A percentile compares a stretch with the other conserved stretches of the same genome.
phyloP scores from a whole-genome alignment of 805 yeast genomes.

The Kodamaea lidongshanica region DNA sequence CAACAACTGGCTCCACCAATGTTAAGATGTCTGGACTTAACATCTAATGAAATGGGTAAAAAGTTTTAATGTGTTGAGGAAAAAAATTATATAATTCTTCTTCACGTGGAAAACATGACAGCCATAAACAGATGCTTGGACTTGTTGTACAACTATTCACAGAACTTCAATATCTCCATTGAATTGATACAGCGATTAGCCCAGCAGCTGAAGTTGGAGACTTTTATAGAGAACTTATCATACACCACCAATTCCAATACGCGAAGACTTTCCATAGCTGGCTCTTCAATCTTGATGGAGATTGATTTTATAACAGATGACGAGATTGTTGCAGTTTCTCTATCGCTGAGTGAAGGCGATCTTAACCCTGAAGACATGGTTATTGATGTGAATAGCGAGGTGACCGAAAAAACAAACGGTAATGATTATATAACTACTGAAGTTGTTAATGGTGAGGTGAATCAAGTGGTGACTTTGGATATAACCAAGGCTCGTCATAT shows the following conservation, averaged over 20 bases:
- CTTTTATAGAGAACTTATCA: conserved; percentile 35
- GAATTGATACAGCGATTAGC: conserved; percentile 36
- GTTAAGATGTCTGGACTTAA: conserved; percentile 26
- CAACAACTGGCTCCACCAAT: conserved; percentile 33
- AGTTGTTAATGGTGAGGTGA: conserved; percentile 6
- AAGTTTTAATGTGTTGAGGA: background rate
- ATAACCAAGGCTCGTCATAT: conserved; percentile 5
- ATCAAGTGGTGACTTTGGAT: conserved; percentile 5
- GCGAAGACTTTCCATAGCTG: conserved; percentile 37
- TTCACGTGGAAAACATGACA: conserved; percentile 11
- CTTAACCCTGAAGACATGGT: no score
- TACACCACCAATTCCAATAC: conserved; percentile 15
- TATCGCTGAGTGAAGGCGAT: conserved; percentile 25
- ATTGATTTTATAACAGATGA: conserved; percentile 28
- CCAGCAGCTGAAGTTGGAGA: conserved; percentile 35
- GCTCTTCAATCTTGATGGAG: conserved; percentile 34
- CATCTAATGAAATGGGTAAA: background rate
- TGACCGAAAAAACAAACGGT: background rate
- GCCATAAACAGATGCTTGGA: conserved; percentile 18
- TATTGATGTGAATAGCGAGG: no score
- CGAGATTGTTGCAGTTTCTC: conserved; percentile 22
- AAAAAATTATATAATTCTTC: conserved; percentile 4
- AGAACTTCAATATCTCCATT: conserved; percentile 26
- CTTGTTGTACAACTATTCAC: conserved; percentile 27
- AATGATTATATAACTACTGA: conserved; percentile 1